Evolutionary conservation across 106 monocot species (phyloP), one percentile per base, ranked within the genome.

Genomic region (Dendrobium nobile): DNA sequence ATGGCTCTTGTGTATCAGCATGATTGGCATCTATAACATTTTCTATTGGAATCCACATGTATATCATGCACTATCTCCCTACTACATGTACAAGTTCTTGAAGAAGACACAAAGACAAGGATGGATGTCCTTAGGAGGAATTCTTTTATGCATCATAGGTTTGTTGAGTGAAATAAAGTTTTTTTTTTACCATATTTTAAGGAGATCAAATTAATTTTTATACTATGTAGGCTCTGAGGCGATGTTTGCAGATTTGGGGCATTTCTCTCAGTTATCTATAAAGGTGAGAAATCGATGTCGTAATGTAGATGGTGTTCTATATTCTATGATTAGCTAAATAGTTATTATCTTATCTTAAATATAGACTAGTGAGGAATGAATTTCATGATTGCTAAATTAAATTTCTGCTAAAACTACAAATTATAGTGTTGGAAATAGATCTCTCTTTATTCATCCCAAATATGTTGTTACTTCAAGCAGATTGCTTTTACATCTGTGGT

Each of bases 211-310:
- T 74, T 59, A 74, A 20, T 77, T 22, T 59, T 24, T 70, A 13
- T 16, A 40, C 40, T 41, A 41, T 70, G 17, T 83, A 99, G 98
- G 99, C 31, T 95, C 95, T 47, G 99, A 99, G 90, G 99, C 99
- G 75, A 99, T 99, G 99, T 99, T 90, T 91, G 95, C 99, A 72
- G 99, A 95, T 87, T 84, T 99, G 55, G 99, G 99, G 2, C 99
- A 99, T 85, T 99, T 99, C 77, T 91, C 89, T 41, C 91, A 91
- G 82, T 75, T 88, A 81, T 99, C 99, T 28, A 99, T 99, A 84
- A 81, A 95, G 95, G 98, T 95, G 81, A 77, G 75, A 9, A 75
- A 75, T 61, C 11, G 41, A 0, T 11, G 24, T 33, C 37, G 15
- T 51, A 9, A 11, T 37, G 70, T 70, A 61, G 22, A 22, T 61